Evolutionary conservation across 805 yeast species (phyloP), one percentile per base, ranked within the genome.

Genomic region (Metschnikowia chrysomelidarum): DNA sequence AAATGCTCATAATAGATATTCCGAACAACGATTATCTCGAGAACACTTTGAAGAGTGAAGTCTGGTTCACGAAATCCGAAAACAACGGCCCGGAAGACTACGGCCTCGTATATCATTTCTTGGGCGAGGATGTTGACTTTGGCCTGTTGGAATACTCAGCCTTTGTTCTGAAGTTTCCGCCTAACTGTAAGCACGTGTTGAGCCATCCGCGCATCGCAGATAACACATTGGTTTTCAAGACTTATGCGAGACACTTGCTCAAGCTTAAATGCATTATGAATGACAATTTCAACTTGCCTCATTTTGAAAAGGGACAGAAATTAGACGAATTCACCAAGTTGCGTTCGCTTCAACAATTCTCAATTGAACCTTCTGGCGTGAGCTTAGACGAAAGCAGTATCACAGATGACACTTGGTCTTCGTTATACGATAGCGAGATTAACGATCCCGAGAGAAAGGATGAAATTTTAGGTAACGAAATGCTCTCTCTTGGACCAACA

Each of bases 181-280:
- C 56, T 0, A 52, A 66, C 1, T 66, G 78, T 19, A 53, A 66
- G 32, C 95, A 87, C 56, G 66, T 79, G 32, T 67, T 91, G 4
- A 80, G 93, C n/a, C 97, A 91, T 58, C 69, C 80, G 3, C 56
- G 62, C 11, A 65, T 83, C 32, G 67, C 81, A 9, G 77, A 86
- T 13, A 75, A 89, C 53, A 64, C 75, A 0, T 56, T 87, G 11
- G 69, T 76, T 5, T 80, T 78, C 55, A 69, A 64, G 19, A 71
- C 80, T 0, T 69, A 84, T 4, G 78, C 83, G 0, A 47, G 63
- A 1, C 63, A 72, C 13, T 60, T 75, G 2, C 53, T 84, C 41
- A 80, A 79, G 50, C 66, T 85, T 54, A 80, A 77, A 46, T 59
- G 76, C 3, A 44, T 82, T 6, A 71, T 76, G 46, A 59, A 62